Percentiles rank a stretch among this genome's conserved stretches.
phyloP scores from a whole-genome alignment of 352 stramenopile genomes.

The Globisporangium viniferum region DNA sequence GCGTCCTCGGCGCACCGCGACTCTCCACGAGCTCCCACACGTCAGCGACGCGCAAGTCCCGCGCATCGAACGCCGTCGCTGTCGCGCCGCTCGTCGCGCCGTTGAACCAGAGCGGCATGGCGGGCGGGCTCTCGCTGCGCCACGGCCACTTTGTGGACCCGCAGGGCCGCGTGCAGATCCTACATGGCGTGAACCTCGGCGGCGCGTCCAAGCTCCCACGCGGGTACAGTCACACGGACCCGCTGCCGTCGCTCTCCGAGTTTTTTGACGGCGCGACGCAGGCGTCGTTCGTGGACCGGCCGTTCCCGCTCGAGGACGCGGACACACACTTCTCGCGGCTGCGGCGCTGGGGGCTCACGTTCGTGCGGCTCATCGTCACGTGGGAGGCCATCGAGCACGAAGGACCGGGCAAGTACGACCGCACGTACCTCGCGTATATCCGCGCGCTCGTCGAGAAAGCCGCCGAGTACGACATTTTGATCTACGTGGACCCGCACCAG shows the following conservation, averaged over 20 bases:
- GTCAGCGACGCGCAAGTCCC: slow-evolving; percentile 4
- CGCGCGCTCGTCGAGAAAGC: slow-evolving; percentile 55
- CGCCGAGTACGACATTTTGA: slow-evolving; percentile 57
- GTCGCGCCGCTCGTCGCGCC: neutral
- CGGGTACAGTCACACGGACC: slow-evolving; percentile 51
- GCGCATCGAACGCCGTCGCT: neutral
- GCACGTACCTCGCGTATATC: slow-evolving; percentile 83
- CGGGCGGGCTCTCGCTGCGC: slow-evolving; percentile 36
- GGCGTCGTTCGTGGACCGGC: slow-evolving; percentile 78
- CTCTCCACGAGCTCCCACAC: slow-evolving; percentile 15
- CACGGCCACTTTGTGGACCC: slow-evolving; percentile 83
- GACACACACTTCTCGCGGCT: slow-evolving; percentile 75
- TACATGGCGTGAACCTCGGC: slow-evolving; percentile 87
- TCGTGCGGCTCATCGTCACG: slow-evolving; percentile 82
- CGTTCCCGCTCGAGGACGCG: slow-evolving; percentile 83
- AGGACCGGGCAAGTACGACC: slow-evolving; percentile 80
- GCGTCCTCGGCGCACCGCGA: slow-evolving; percentile 3
- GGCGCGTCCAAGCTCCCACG: slow-evolving; percentile 85
- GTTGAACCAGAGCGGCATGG: slow-evolving; percentile 14
- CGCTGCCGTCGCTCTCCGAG: slow-evolving; percentile 15
- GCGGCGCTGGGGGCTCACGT: slow-evolving; percentile 79
- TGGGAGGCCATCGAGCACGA: slow-evolving; percentile 91
- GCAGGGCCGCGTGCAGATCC: slow-evolving; percentile 62
- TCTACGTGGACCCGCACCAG: slow-evolving; percentile 92
- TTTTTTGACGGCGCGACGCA: slow-evolving; percentile 52